phyloP scores from a whole-genome alignment of 495 filamentous ascomycete species.

The Aspergillus diversus region DNA sequence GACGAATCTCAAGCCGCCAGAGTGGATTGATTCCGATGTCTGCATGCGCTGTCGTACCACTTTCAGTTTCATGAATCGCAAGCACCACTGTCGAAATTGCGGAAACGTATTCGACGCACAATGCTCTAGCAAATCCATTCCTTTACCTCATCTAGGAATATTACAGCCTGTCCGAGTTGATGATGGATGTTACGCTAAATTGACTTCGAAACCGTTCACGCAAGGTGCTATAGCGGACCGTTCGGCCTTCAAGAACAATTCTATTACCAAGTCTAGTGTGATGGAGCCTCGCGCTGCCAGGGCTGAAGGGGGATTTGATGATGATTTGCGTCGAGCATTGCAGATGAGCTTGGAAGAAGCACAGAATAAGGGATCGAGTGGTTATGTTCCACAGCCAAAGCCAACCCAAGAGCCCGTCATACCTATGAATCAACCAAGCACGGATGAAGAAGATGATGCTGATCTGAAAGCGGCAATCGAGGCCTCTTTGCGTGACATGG shows the following conservation, averaged over 20 bases:
- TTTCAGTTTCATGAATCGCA: conserved; percentile 97
- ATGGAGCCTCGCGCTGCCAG: conserved; percentile 92
- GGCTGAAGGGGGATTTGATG: conserved; percentile 87
- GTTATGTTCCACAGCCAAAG: conserved; percentile 69
- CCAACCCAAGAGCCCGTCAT: conserved; percentile 38
- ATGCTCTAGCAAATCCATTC: conserved; percentile 86
- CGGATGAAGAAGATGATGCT: conserved; percentile 70
- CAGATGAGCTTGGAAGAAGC: conserved; percentile 97
- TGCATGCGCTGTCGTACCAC: conserved; percentile 96
- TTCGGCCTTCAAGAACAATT: conserved; percentile 54
- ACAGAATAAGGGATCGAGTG: conserved; percentile 69
- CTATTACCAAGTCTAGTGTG: conserved; percentile 54
- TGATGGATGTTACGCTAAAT: conserved; percentile 89
- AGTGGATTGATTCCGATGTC: conserved; percentile 97
- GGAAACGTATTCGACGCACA: conserved; percentile 94
- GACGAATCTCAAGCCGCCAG: conserved; percentile 69
- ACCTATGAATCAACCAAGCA: conserved; percentile 16
- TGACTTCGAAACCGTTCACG: conserved; percentile 69
- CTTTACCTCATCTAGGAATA: conserved; percentile 91
- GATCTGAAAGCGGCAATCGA: conserved; percentile 96
- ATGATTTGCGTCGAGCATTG: conserved; percentile 88
- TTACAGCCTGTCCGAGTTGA: conserved; percentile 92
- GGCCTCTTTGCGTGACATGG: conserved; percentile 96
- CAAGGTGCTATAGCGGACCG: conserved; percentile 48
- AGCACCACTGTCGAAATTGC: conserved; percentile 97